Evolutionary conservation across 176 grass and related monocot species (phyloP).

Genomic region (Phoenix roebelenii): DNA sequence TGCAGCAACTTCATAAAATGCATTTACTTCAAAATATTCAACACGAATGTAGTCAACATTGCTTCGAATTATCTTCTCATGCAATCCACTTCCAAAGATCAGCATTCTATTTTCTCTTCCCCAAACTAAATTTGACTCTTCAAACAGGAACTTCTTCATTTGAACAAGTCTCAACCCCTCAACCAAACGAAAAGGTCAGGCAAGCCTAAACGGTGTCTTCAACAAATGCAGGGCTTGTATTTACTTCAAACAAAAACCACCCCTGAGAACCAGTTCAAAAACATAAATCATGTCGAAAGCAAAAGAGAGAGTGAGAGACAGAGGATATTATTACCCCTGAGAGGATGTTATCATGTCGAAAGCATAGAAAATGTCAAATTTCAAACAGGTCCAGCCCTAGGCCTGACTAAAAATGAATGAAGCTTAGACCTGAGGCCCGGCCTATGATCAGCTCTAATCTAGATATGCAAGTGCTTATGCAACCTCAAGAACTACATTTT

Average conservation of each 20-base stretch:
- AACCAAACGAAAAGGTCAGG: conserved; percentile 58
- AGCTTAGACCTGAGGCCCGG: no score
- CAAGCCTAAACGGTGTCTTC: conserved; percentile 38
- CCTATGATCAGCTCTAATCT: no score
- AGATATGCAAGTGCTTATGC: no score
- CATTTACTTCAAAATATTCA: conserved; percentile 38
- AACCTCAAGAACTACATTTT: no score
- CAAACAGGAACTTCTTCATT: conserved; percentile 55
- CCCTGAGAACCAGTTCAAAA: conserved; percentile 45
- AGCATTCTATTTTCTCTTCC: conserved; percentile 47
- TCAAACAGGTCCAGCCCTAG: no score
- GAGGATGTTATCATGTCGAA: no score
- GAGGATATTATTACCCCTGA: no score
- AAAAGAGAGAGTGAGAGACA: conserved; percentile 1
- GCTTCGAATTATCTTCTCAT: conserved; percentile 75
- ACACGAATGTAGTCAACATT: conserved; percentile 42
- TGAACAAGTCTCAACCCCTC: conserved; percentile 54
- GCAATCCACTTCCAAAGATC: conserved; percentile 20
- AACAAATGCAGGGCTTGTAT: conserved; percentile 56
- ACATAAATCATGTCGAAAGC: conserved; percentile 28
- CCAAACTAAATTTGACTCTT: conserved; percentile 75
- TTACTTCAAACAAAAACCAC: conserved; percentile 57
- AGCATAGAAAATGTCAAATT: no score
- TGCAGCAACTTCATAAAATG: conserved; percentile 40
- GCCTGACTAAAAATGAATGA: no score